phyloP scores from a whole-genome alignment of 2,329 filamentous ascomycete species.

The Dactylellina leptospora region DNA sequence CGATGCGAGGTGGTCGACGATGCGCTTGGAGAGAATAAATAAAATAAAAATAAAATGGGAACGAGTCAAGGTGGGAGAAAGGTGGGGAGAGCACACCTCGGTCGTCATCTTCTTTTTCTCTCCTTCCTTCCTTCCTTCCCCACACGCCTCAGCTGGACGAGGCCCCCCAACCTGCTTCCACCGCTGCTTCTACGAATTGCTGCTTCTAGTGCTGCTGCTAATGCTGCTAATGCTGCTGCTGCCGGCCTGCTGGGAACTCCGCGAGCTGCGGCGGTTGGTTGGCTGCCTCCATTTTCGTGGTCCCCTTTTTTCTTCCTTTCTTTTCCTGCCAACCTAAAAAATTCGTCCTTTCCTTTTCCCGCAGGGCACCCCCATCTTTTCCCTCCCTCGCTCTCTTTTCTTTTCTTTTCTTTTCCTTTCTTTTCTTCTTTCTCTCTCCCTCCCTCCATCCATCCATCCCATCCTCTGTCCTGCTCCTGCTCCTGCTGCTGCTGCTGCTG shows the following conservation, averaged over 20 bases:
- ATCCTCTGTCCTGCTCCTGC: not conserved
- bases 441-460: not conserved
- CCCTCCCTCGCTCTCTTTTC: constrained; percentile 1
- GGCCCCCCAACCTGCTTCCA: too few relatives aligned
- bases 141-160: not conserved
- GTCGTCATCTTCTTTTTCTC: constrained; percentile 8
- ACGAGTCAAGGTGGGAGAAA: not conserved
- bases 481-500: not conserved
- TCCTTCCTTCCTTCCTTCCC: not conserved
- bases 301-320: not conserved
- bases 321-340: not conserved
- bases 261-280: too few relatives aligned
- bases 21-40: too few relatives aligned
- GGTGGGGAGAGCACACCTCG: not conserved
- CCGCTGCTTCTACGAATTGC: too few relatives aligned
- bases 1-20: not conserved
- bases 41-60: constrained; percentile 1
- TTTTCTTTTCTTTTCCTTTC: constrained; percentile 24
- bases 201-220: too few relatives aligned
- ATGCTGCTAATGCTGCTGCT: too few relatives aligned
- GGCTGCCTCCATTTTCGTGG: too few relatives aligned
- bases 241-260: too few relatives aligned
- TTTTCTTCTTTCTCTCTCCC: constrained; percentile 4
- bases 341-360: constrained; percentile 2
- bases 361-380: not conserved